Base-by-base conservation (phyloP, 768 basidiomycete genomes). In the Agrocybe chaxingu region DNA sequence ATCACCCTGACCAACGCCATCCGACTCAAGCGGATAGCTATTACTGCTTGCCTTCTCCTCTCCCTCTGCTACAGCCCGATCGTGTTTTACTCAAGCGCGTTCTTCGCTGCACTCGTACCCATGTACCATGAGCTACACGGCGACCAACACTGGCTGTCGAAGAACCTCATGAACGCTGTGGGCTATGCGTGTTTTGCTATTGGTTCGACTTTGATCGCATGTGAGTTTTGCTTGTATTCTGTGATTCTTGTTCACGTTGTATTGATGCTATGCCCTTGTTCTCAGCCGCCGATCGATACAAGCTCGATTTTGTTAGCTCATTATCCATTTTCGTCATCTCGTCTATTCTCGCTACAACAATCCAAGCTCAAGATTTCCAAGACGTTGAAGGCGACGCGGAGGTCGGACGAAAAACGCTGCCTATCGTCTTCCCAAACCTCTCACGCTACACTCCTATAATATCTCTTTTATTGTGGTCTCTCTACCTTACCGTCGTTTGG, bases 321-420 rank as follows among this genome's bases (percentile, higher is more conserved):
- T 52, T 68, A 4, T 67, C 76, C 0, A 53, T 72, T 32, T 61
- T 62, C 38, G 51, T 73, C 42, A 74, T 71, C 19, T 62, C 68
- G 7, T 63, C 64, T 0, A 68, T 76, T 11, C 67, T 77, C 33
- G 57, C 70, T 2, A 76, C 77, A 0, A 79, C 77, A 0, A 61
- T 76, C 9, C 76, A 78, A 42, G 69, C 72, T 2, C 74, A 78
- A 58, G 78, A 79, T 51, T 79, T 76, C 54, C 70, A 70, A 43
- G 78, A 79, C 45, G 58, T 66, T 5, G 59, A 60, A 16, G 77
- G 78, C 0, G 78, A 79, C 48, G 59, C 61, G 4, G 40, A 62
- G 24, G 64, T 67, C 1, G 72, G 75, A 2, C 67, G 78, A 3
- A 42, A 59, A 2, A 79, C 77, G 0, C 56, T 79, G 10, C 77